A percentile compares a stretch with the other conserved stretches of the same genome.
Evolutionary conservation across 2,329 filamentous ascomycete species (phyloP).

Genomic region (Neopestalotiopsis sp.): DNA sequence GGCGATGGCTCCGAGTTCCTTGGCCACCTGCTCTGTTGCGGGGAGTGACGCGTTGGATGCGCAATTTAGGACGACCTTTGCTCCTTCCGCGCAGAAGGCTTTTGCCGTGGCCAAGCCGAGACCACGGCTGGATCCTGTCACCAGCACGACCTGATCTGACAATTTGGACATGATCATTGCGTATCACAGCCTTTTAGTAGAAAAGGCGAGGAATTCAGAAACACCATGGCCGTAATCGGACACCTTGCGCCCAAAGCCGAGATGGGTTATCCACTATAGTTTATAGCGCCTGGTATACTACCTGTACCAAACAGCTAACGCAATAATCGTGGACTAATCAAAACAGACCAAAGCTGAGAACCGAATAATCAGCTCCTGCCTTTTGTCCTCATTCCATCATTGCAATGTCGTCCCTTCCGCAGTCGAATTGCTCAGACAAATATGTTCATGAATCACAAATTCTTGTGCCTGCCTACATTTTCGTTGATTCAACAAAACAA

Average conservation of each 20-base stretch:
- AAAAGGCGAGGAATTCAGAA: background rate
- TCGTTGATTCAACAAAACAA: too few species aligned
- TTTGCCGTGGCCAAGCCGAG: constrained; percentile 15
- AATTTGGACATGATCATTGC: background rate
- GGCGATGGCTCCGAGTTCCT: constrained; percentile 11
- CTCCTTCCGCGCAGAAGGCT: constrained; percentile 10
- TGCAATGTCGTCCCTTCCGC: too few species aligned
- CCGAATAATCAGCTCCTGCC: too few species aligned
- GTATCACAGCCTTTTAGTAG: background rate
- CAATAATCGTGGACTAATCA: too few species aligned
- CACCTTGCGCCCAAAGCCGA: background rate
- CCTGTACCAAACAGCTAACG: too few species aligned
- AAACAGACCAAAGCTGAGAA: too few species aligned
- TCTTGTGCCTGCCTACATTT: too few species aligned
- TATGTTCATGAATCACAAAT: too few species aligned
- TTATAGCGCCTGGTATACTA: too few species aligned
- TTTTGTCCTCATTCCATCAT: too few species aligned
- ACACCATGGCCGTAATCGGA: background rate
- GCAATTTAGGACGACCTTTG: constrained; percentile 16
- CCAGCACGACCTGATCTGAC: constrained; percentile 12
- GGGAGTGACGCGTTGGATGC: background rate
- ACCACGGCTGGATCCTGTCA: constrained; percentile 17
- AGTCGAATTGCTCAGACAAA: too few species aligned
- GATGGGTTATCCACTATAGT: too few species aligned
- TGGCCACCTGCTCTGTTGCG: background rate